Conservation (phyloP, 306 rosid species). For the Luffa aegyptiaca region DNA sequence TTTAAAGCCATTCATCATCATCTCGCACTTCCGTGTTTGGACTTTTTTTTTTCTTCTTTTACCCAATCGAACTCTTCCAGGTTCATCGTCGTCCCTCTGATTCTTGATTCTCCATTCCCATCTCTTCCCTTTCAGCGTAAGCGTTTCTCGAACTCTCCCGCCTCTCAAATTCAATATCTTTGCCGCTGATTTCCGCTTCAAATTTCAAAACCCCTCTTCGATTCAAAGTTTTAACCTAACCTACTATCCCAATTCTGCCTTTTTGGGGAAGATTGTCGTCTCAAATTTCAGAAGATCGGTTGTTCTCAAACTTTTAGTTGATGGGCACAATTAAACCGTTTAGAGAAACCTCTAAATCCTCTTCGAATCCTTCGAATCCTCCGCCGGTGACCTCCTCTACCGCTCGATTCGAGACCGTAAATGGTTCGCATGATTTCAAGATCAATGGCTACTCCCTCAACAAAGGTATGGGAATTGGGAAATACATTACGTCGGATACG, state of each 20-base stretch:
- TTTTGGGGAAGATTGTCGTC: neutral
- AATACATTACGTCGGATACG: slow-evolving; percentile 43
- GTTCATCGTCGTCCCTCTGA: neutral
- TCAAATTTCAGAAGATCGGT: neutral
- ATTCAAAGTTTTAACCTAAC: neutral
- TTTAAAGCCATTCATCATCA: slow-evolving; percentile 1
- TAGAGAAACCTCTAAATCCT: slow-evolving; percentile 19
- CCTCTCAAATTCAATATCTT: neutral
- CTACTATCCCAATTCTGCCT: neutral
- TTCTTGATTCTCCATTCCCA: neutral
- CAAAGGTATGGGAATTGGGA: slow-evolving; percentile 51
- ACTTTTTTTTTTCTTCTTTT: neutral
- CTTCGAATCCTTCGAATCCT: slow-evolving; percentile 9
- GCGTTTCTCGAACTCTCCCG: neutral
- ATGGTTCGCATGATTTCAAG: slow-evolving; percentile 43
- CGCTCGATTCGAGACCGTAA: slow-evolving; percentile 39
- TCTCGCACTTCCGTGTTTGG: neutral
- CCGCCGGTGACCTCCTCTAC: slow-evolving; percentile 26
- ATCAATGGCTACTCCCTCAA: slow-evolving; percentile 41
- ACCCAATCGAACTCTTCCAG: neutral
- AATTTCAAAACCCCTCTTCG: neutral
- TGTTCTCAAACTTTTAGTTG: slow-evolving; percentile 12
- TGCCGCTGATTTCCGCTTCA: neutral
- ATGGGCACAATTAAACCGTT: slow-evolving; percentile 41
- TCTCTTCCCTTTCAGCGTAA: neutral